Percentiles rank a stretch among this genome's conserved stretches.
phyloP scores from a whole-genome alignment of 2,329 filamentous ascomycete genomes.

The Dryadomyces quercus-mongolicae region DNA sequence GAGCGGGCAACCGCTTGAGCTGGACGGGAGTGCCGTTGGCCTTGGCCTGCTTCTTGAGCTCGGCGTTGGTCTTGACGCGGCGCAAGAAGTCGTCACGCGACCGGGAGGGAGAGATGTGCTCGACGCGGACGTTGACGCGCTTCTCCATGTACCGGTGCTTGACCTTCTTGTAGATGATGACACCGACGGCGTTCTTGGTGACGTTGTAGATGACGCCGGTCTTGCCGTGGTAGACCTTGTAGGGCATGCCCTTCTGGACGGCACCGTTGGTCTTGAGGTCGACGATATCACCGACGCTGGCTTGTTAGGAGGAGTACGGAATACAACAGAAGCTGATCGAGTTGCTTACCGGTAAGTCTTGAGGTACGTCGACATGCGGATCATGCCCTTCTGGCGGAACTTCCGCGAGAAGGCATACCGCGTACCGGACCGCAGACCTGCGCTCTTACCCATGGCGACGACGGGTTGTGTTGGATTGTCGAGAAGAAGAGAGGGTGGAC shows the following conservation, averaged over 20 bases:
- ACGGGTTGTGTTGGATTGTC: constrained; percentile 15
- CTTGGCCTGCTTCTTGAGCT: constrained; percentile 88
- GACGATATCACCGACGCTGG: constrained; percentile 91
- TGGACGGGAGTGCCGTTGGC: constrained; percentile 73
- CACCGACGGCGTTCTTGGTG: constrained; percentile 91
- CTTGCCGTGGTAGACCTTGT: constrained; percentile 99
- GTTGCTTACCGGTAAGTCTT: constrained; percentile 69
- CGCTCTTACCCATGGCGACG: constrained; percentile 65
- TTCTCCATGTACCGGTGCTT: constrained; percentile 99
- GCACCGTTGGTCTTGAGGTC: constrained; percentile 98
- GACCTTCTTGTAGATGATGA: constrained; percentile 99
- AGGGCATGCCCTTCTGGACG: constrained; percentile 97
- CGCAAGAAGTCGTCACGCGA: constrained; percentile 94
- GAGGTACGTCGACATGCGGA: constrained; percentile 88
- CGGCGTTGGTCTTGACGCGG: constrained; percentile 93
- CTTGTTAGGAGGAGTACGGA: no score
- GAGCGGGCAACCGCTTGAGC: constrained; percentile 80
- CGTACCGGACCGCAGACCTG: constrained; percentile 78
- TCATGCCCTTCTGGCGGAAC: constrained; percentile 93
- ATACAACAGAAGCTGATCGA: not conserved
- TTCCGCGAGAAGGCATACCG: constrained; percentile 88
- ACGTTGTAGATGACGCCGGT: constrained; percentile 98
- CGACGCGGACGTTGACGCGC: constrained; percentile 97
- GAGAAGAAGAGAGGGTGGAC: not conserved
- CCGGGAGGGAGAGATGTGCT: constrained; percentile 91